phyloP scores from a whole-genome alignment of 2,329 filamentous ascomycete genomes.

The Lasiodiplodia hormozganensis region DNA sequence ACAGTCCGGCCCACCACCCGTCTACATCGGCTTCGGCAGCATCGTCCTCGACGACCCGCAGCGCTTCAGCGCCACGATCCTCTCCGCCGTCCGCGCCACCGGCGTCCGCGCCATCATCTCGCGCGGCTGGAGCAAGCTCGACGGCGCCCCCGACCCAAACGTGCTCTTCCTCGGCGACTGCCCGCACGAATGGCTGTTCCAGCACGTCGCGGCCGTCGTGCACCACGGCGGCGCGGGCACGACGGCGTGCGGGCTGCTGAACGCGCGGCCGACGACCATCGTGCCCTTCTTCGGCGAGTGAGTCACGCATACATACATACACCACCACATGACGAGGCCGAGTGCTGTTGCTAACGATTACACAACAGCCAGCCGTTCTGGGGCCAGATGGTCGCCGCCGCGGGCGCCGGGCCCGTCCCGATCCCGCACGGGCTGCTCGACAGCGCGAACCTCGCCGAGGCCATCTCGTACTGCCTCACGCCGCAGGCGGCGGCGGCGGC shows the following conservation, averaged over 20 bases:
- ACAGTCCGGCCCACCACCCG: slow-evolving; percentile 53
- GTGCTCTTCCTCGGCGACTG: slow-evolving; percentile 61
- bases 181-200: slow-evolving; percentile 66
- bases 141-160: slow-evolving; percentile 43
- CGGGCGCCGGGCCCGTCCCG: slow-evolving; percentile 58
- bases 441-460: slow-evolving; percentile 52
- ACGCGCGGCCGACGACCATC: slow-evolving; percentile 60
- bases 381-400: slow-evolving; percentile 59
- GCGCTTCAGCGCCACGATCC: slow-evolving; percentile 52
- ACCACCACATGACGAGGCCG: neutral
- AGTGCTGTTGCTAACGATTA: neutral
- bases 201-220: slow-evolving; percentile 61
- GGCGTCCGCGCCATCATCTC: slow-evolving; percentile 59
- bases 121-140: slow-evolving; percentile 59
- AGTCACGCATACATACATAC: too few species aligned
- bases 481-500: slow-evolving; percentile 47
- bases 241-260: slow-evolving; percentile 61
- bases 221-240: slow-evolving; percentile 68
- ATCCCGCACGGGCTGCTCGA: slow-evolving; percentile 57
- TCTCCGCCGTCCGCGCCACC: slow-evolving; percentile 53
- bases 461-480: slow-evolving; percentile 54
- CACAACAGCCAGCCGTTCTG: slow-evolving; percentile 56
- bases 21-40: slow-evolving; percentile 65
- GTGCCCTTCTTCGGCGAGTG: slow-evolving; percentile 65
- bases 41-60: slow-evolving; percentile 62